These are phyloP conservation scores for Thelephora terrestris DNA, from an alignment of 1,284 basidiomycete genomes.

Conservation along the genomic window DNA sequence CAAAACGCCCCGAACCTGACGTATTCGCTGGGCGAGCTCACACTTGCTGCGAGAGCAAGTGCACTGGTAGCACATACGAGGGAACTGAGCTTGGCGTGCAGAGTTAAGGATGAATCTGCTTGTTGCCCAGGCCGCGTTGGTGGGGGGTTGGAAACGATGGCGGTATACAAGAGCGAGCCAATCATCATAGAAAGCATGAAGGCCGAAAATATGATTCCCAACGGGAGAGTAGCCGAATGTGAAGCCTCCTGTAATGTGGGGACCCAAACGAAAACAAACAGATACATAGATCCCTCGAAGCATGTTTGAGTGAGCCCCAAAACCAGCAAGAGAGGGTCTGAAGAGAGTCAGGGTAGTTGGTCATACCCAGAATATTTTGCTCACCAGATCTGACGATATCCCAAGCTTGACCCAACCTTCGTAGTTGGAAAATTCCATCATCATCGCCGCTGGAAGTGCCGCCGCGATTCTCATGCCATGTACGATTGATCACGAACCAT, in stretches of 20 bases:
- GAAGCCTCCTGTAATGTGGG: constrained; percentile 59
- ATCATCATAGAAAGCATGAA: constrained; percentile 78
- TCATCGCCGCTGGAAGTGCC: constrained; percentile 25
- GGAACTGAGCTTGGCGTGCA: constrained; percentile 60
- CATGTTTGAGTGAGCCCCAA: constrained; percentile 68
- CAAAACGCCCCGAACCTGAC: constrained; percentile 66
- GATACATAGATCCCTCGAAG: constrained; percentile 75
- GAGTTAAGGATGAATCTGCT: constrained; percentile 33
- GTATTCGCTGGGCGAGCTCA: constrained; percentile 36
- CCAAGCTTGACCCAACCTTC: constrained; percentile 47
- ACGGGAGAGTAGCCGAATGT: constrained; percentile 34
- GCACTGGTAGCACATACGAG: constrained; percentile 50
- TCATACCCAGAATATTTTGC: constrained; percentile 7
- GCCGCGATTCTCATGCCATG: constrained; percentile 65
- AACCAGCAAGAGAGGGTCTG: constrained; percentile 53
- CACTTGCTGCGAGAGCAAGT: constrained; percentile 43
- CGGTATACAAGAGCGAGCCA: constrained; percentile 59
- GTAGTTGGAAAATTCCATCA: constrained; percentile 35
- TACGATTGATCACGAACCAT: constrained; percentile 43
- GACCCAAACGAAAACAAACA: constrained; percentile 77
- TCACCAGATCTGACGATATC: constrained; percentile 44
- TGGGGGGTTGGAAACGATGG: constrained; percentile 32
- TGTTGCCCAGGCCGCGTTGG: constrained; percentile 16
- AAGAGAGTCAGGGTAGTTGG: background rate
- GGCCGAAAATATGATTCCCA: constrained; percentile 68